Evolutionary conservation across 2,329 filamentous ascomycete species (phyloP).

Genomic region (Neofusicoccum sp.): DNA sequence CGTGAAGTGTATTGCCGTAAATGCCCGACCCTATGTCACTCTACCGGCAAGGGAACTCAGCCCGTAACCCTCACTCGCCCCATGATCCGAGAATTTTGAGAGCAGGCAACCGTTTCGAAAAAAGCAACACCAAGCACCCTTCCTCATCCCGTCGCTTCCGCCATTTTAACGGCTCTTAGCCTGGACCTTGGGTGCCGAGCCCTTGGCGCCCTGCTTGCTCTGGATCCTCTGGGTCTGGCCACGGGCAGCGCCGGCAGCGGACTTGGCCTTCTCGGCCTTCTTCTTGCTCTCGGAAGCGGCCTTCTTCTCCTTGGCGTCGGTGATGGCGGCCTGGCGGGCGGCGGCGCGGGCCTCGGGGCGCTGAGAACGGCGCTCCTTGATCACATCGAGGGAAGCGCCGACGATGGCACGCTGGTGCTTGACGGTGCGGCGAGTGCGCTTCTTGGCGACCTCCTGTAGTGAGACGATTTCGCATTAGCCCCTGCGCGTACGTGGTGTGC

Average conservation of each 20-base stretch:
- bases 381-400: constrained; percentile 97
- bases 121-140: constrained; percentile 19
- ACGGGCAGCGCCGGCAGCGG: constrained; percentile 68
- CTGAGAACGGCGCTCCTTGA: constrained; percentile 96
- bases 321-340: constrained; percentile 85
- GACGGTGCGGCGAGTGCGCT: constrained; percentile 95
- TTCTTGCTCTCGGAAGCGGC: constrained; percentile 80
- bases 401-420: constrained; percentile 99
- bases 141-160: constrained; percentile 6
- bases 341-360: constrained; percentile 94
- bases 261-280: constrained; percentile 99
- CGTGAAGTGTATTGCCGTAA: constrained; percentile 19
- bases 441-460: constrained; percentile 96
- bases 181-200: constrained; percentile 79
- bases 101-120: constrained; percentile 17
- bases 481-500: not conserved
- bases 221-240: constrained; percentile 77
- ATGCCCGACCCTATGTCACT: constrained; percentile 19
- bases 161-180: constrained; percentile 75
- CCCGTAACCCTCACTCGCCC: constrained; percentile 9
- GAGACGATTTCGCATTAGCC: constrained; percentile 16
- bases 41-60: constrained; percentile 18
- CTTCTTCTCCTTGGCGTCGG: constrained; percentile 99
- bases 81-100: constrained; percentile 15
- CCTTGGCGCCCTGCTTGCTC: constrained; percentile 98